These are phyloP conservation scores for Exserohilum turcica DNA, from an alignment of 2,329 filamentous ascomycete genomes.

Conservation along the genomic window DNA sequence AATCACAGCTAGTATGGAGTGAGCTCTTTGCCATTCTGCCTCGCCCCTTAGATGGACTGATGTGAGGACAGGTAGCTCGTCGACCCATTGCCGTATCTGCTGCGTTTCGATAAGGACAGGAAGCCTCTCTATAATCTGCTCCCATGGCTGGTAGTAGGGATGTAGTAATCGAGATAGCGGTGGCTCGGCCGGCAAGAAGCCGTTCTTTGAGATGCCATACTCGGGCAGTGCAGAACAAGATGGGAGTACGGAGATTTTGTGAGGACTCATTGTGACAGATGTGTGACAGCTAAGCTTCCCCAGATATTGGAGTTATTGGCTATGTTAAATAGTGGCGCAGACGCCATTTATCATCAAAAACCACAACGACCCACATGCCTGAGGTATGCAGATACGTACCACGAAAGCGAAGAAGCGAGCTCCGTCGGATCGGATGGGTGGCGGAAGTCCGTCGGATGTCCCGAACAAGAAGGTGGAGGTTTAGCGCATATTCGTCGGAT, in stretches of 20 bases:
- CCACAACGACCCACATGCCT: background rate
- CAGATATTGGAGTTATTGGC: slow-evolving; percentile 7
- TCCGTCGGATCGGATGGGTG: slow-evolving; percentile 5
- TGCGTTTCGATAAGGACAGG: slow-evolving; percentile 77
- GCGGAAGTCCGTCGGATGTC: slow-evolving; percentile 11
- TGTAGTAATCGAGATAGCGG: slow-evolving; percentile 77
- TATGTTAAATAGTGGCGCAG: slow-evolving; percentile 17
- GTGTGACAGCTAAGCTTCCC: background rate
- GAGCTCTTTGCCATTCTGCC: slow-evolving; percentile 82
- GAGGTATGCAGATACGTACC: background rate
- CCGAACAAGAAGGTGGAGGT: slow-evolving; percentile 25
- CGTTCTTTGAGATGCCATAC: slow-evolving; percentile 78
- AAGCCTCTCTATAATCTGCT: slow-evolving; percentile 75
- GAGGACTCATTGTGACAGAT: slow-evolving; percentile 34
- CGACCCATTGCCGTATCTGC: slow-evolving; percentile 72
- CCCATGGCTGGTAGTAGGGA: slow-evolving; percentile 88
- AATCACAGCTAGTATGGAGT: slow-evolving; percentile 72
- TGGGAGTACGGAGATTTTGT: slow-evolving; percentile 31
- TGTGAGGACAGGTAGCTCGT: slow-evolving; percentile 74
- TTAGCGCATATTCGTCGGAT: slow-evolving; percentile 10
- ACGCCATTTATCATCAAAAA: slow-evolving; percentile 23
- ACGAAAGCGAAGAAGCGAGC: background rate
- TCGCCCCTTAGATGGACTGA: slow-evolving; percentile 75
- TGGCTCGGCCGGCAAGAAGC: slow-evolving; percentile 77
- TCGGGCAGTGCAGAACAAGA: slow-evolving; percentile 59